These are phyloP conservation scores for Mollisia scopiformis DNA, from an alignment of 2,329 filamentous ascomycete species.

Conservation along the genomic window DNA sequence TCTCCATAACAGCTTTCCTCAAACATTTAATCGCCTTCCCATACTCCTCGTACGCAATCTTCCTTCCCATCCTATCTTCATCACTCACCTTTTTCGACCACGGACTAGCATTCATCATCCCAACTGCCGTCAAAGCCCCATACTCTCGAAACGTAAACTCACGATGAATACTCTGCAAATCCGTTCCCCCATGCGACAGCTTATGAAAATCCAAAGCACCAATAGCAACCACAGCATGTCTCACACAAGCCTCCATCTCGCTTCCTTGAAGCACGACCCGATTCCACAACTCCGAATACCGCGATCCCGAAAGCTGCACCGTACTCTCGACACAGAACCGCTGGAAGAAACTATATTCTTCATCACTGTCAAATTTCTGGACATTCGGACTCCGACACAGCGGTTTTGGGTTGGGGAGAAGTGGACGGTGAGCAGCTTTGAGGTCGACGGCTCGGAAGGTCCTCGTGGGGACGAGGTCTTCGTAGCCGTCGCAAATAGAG, in stretches of 20 bases:
- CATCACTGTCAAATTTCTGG: constrained; percentile 10
- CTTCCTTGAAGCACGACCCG: constrained; percentile 19
- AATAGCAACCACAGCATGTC: constrained; percentile 20
- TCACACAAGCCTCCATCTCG: constrained; percentile 15
- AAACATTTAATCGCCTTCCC: neutral
- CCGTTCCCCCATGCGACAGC: neutral
- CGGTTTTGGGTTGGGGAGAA: neutral
- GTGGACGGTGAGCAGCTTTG: neutral
- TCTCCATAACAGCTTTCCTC: constrained; percentile 4
- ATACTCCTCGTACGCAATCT: neutral
- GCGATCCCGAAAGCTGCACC: constrained; percentile 13
- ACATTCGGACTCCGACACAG: neutral
- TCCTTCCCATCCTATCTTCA: neutral
- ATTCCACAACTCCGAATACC: constrained; percentile 15
- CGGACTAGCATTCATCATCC: neutral
- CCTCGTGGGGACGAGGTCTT: neutral
- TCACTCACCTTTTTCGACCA: neutral
- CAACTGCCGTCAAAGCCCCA: neutral
- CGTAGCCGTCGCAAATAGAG: neutral
- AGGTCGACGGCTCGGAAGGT: no score
- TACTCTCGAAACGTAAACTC: neutral
- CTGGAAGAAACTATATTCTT: constrained; percentile 22
- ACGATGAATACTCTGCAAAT: neutral
- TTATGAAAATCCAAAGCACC: constrained; percentile 7
- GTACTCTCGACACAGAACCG: constrained; percentile 18